Conservation (phyloP, 306 rosid species). For the Albizia julibrissin region DNA sequence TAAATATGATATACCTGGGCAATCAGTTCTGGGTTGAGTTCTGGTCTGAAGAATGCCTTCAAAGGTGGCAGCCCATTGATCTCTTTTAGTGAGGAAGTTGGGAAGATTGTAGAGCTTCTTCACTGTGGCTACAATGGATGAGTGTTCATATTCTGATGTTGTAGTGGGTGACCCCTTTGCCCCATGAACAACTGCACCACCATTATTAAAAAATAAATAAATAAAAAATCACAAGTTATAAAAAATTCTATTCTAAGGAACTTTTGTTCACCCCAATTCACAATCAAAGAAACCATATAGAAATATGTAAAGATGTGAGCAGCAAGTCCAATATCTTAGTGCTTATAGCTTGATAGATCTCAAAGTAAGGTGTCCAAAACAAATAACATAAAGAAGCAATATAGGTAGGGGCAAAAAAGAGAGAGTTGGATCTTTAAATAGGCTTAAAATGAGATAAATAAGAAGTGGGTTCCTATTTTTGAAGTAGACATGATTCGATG, state of each 20-base stretch:
- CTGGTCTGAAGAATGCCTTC: constrained; percentile 61
- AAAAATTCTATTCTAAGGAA: neutral
- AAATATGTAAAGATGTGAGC: neutral
- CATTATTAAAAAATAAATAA: neutral
- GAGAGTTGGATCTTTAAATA: neutral
- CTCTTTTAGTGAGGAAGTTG: constrained; percentile 76
- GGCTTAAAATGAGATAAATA: neutral
- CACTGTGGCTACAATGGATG: constrained; percentile 86
- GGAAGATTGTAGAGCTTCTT: constrained; percentile 78
- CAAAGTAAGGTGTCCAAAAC: neutral
- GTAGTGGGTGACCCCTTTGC: constrained; percentile 76
- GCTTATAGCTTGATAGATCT: neutral
- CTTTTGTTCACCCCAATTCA: neutral
- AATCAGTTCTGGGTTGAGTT: constrained; percentile 76
- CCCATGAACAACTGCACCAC: constrained; percentile 80
- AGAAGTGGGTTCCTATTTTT: neutral
- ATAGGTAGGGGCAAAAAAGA: neutral
- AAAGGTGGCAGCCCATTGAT: constrained; percentile 87
- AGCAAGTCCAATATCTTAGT: neutral
- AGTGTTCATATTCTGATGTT: constrained; percentile 83
- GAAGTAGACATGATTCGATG: too few species aligned
- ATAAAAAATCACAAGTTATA: neutral
- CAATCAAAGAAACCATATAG: neutral
- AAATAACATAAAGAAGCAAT: neutral
- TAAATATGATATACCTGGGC: constrained; percentile 59